A percentile compares a stretch with the other conserved stretches of the same genome.
These are phyloP conservation scores for Suillus tomentosus DNA, from an alignment of 768 basidiomycete genomes.

Conservation along the genomic window DNA sequence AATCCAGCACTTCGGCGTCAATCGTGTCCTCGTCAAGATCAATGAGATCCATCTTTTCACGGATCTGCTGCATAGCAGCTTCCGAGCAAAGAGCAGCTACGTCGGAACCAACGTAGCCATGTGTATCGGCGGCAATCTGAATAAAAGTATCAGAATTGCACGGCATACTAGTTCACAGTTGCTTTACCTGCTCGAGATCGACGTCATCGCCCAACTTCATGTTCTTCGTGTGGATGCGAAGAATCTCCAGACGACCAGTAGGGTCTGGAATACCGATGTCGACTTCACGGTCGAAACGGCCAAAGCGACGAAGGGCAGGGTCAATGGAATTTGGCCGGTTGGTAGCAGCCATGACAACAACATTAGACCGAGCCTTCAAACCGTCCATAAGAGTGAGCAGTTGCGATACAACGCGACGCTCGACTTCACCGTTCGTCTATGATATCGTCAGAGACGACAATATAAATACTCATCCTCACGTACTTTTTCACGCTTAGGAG, in stretches of 20 bases:
- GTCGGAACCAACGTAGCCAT: constrained; percentile 99
- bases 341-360: constrained; percentile 99
- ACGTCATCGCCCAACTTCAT: constrained; percentile 98
- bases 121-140: constrained; percentile 97
- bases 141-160: constrained; percentile 1
- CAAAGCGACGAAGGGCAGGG: constrained; percentile 97
- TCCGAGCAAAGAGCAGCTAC: constrained; percentile 97
- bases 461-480: constrained; percentile 15
- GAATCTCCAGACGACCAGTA: constrained; percentile 97
- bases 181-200: constrained; percentile 84
- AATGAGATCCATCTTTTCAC: constrained; percentile 99
- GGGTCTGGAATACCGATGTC: constrained; percentile 99
- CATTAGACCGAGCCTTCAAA: constrained; percentile 96
- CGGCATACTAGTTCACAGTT: constrained; percentile 9
- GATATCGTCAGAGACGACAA: constrained; percentile 14
- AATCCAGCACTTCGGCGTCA: constrained; percentile 98
- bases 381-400: constrained; percentile 99
- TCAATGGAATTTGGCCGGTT: constrained; percentile 99
- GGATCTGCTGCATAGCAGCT: constrained; percentile 99
- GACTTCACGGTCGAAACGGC: constrained; percentile 98
- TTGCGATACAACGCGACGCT: constrained; percentile 98
- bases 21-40: constrained; percentile 98
- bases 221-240: constrained; percentile 99
- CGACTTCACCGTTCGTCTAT: constrained; percentile 98
- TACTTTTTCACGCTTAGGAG: constrained; percentile 99